These are phyloP conservation scores for Trichoderma sp. DNA, from an alignment of 2,329 filamentous ascomycete species.

Conservation along the genomic window DNA sequence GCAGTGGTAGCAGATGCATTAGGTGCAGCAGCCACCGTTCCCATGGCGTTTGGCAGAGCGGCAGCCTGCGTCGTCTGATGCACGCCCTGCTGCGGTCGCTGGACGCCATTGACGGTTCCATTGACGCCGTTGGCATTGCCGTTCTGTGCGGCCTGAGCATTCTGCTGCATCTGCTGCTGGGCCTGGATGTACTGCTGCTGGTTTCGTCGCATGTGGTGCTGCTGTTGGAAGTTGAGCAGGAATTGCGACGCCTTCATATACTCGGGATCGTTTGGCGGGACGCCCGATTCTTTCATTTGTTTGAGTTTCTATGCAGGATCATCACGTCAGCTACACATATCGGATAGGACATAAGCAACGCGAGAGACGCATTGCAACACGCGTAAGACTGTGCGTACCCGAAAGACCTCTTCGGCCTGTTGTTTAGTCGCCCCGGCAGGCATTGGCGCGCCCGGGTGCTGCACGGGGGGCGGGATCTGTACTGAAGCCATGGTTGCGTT, in stretches of 20 bases:
- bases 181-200: conserved; percentile 48
- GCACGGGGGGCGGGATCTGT: conserved; percentile 69
- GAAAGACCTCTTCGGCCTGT: conserved; percentile 73
- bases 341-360: not conserved
- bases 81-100: conserved; percentile 44
- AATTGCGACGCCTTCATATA: conserved; percentile 80
- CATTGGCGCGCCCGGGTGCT: conserved; percentile 64
- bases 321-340: not conserved
- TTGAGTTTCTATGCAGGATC: conserved; percentile 69
- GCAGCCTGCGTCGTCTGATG: conserved; percentile 37
- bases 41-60: conserved; percentile 38
- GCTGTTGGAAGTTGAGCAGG: conserved; percentile 69
- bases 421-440: conserved; percentile 71
- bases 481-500: conserved; percentile 73
- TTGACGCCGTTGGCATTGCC: conserved; percentile 53
- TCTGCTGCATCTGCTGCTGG: conserved; percentile 42
- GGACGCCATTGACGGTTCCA: conserved; percentile 55
- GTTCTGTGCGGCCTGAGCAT: conserved; percentile 49
- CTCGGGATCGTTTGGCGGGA: conserved; percentile 81
- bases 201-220: conserved; percentile 57
- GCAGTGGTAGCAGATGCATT: conserved; percentile 37
- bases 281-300: conserved; percentile 83
- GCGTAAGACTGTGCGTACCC: conserved; percentile 50
- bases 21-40: conserved; percentile 42
- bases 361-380: not conserved